Evolutionary conservation across 2,329 filamentous ascomycete species (phyloP).

Genomic region (Aspergillus fructus): DNA sequence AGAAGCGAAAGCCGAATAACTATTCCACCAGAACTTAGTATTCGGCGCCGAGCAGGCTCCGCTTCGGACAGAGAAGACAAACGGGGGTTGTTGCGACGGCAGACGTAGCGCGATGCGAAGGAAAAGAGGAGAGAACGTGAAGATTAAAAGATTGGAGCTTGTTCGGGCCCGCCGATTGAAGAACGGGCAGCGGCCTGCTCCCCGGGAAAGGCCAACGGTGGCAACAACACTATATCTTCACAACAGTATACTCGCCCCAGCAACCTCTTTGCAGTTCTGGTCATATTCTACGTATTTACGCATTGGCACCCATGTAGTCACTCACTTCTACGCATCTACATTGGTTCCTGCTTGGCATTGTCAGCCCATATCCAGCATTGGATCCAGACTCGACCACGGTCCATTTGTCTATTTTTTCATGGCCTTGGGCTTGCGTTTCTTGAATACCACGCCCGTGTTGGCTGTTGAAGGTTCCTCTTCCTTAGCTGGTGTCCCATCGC

Average conservation of each 20-base stretch:
- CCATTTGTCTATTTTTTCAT: constrained; percentile 34
- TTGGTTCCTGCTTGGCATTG: background rate
- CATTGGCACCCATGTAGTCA: background rate
- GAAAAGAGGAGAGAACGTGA: constrained; percentile 13
- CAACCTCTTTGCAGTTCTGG: background rate
- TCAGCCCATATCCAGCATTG: background rate
- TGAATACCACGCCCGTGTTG: constrained; percentile 43
- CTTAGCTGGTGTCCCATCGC: constrained; percentile 8
- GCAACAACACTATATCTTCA: background rate
- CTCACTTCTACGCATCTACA: background rate
- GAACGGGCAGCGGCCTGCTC: background rate
- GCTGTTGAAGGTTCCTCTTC: constrained; percentile 21
- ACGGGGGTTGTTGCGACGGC: constrained; percentile 18
- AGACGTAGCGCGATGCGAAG: constrained; percentile 21
- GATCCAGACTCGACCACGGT: background rate
- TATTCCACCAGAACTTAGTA: constrained; percentile 26
- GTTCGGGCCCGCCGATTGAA: constrained; percentile 19
- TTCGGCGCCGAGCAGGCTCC: constrained; percentile 20
- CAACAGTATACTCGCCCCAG: background rate
- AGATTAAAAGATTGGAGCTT: constrained; percentile 15
- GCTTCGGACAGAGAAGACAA: constrained; percentile 16
- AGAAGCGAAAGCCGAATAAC: constrained; percentile 25
- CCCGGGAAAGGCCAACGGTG: background rate
- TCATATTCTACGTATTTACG: background rate
- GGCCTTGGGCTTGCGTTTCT: constrained; percentile 49